Evolutionary conservation across 2,329 filamentous ascomycete genomes (phyloP).

Genomic region (Sporothrix luriei): DNA sequence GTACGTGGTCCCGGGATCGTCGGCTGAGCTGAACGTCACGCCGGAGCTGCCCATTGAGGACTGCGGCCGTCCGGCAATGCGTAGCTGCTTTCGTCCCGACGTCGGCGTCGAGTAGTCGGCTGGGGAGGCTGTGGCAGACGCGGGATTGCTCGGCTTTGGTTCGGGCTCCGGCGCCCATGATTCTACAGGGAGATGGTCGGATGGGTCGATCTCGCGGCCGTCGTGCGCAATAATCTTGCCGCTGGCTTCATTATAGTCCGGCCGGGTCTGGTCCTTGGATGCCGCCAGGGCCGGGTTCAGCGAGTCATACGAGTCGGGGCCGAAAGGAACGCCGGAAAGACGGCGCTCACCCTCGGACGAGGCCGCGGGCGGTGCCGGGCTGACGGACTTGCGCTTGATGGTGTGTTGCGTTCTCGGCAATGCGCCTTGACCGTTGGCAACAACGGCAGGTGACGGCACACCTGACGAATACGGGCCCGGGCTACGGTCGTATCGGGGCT

Average conservation of each 20-base stretch:
- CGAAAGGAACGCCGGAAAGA: slow-evolving; percentile 67
- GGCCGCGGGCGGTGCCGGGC: slow-evolving; percentile 62
- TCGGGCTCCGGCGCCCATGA: slow-evolving; percentile 78
- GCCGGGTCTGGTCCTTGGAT: slow-evolving; percentile 42
- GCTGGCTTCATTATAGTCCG: slow-evolving; percentile 55
- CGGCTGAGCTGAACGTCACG: slow-evolving; percentile 42
- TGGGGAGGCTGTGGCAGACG: slow-evolving; percentile 38
- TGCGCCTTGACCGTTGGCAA: slow-evolving; percentile 46
- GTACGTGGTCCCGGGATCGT: slow-evolving; percentile 40
- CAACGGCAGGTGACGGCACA: slow-evolving; percentile 40
- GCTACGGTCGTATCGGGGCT: slow-evolving; percentile 44
- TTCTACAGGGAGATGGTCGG: slow-evolving; percentile 76
- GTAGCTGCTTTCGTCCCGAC: slow-evolving; percentile 55
- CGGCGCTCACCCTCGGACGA: slow-evolving; percentile 47
- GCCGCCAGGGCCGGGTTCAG: slow-evolving; percentile 63
- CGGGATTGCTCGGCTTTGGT: slow-evolving; percentile 54
- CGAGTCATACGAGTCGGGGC: slow-evolving; percentile 73
- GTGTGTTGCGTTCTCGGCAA: slow-evolving; percentile 54
- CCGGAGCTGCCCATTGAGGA: slow-evolving; percentile 38
- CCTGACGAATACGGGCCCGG: slow-evolving; percentile 47
- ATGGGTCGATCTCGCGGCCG: slow-evolving; percentile 76
- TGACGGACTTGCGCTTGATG: slow-evolving; percentile 72
- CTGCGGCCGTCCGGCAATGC: slow-evolving; percentile 54
- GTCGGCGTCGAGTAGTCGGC: slow-evolving; percentile 54
- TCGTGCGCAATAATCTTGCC: slow-evolving; percentile 76